Percentiles rank a stretch among this genome's conserved stretches.
Evolutionary conservation across 345 rosid species (phyloP).

Genomic region (Bruguiera gymnorhiza): DNA sequence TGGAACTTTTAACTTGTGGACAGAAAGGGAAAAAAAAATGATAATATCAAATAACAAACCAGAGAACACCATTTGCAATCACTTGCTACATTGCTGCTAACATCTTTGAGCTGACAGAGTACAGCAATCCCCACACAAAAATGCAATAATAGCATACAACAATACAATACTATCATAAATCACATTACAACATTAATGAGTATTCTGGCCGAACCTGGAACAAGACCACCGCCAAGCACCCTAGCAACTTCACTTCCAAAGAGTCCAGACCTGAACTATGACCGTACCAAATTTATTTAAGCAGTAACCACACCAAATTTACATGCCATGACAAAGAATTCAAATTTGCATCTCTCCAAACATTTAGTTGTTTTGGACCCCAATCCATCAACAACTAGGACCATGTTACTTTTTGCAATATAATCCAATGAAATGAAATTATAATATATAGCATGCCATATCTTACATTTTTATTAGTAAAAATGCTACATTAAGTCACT

Average conservation of each 20-base stretch:
- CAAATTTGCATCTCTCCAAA: neutral
- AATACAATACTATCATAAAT: neutral
- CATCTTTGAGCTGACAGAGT: neutral
- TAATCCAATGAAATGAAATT: no score
- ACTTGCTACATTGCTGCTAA: neutral
- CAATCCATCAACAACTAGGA: neutral
- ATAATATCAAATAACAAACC: neutral
- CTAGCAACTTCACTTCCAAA: slow-evolving; percentile 84
- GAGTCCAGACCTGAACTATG: slow-evolving; percentile 52
- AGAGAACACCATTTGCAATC: neutral
- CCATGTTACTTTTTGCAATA: no score
- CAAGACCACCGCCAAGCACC: slow-evolving; percentile 97
- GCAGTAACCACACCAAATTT: slow-evolving; percentile 7
- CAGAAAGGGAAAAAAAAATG: neutral
- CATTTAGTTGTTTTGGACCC: neutral
- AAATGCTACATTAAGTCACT: neutral
- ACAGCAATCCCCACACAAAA: no score
- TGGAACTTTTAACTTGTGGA: neutral
- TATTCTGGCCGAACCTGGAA: slow-evolving; percentile 62
- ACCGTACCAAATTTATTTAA: slow-evolving; percentile 14
- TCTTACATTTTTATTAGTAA: neutral
- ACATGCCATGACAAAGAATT: slow-evolving; percentile 9
- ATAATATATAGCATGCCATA: no score
- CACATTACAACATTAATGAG: slow-evolving; percentile 10
- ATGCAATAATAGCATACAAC: no score